Evolutionary conservation across 2,329 filamentous ascomycete genomes (phyloP).

Genomic region (Botrytis aclada): DNA sequence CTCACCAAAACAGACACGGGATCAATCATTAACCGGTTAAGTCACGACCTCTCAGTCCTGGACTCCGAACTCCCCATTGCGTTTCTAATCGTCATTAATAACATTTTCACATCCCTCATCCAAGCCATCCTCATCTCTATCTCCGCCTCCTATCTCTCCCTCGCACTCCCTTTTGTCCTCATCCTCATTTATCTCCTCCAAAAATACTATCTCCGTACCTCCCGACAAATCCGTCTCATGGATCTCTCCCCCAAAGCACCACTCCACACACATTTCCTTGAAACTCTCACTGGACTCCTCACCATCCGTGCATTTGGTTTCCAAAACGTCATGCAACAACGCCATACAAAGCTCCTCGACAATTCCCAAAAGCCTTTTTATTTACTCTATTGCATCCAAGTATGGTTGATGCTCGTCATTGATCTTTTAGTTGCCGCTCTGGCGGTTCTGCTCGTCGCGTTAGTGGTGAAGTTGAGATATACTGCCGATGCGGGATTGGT

Average conservation of each 20-base stretch:
- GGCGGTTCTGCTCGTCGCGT: constrained; percentile 36
- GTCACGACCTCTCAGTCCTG: not conserved
- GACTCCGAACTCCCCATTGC: not conserved
- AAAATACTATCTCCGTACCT: not conserved
- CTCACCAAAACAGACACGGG: not conserved
- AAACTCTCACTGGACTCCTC: not conserved
- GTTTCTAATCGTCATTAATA: not conserved
- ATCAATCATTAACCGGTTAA: not conserved
- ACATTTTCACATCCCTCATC: not conserved
- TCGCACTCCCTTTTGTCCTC: not conserved
- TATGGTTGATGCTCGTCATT: constrained; percentile 51
- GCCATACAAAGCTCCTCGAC: constrained; percentile 44
- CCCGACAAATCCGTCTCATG: not conserved
- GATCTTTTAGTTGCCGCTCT: constrained; percentile 31
- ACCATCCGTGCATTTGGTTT: not conserved
- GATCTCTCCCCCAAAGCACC: not conserved
- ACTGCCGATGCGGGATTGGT: constrained; percentile 28
- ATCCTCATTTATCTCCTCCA: not conserved
- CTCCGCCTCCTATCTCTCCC: not conserved
- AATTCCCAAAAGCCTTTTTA: constrained; percentile 54
- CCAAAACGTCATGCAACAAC: not conserved
- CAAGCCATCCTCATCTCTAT: not conserved
- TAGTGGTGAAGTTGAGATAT: constrained; percentile 35
- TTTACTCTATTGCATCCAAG: constrained; percentile 53
- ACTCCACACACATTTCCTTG: not conserved